A percentile compares a stretch with the other conserved stretches of the same genome.
Evolutionary conservation across 129 eudicot genomes (phyloP).

Genomic region (Flaveria trinervia): DNA sequence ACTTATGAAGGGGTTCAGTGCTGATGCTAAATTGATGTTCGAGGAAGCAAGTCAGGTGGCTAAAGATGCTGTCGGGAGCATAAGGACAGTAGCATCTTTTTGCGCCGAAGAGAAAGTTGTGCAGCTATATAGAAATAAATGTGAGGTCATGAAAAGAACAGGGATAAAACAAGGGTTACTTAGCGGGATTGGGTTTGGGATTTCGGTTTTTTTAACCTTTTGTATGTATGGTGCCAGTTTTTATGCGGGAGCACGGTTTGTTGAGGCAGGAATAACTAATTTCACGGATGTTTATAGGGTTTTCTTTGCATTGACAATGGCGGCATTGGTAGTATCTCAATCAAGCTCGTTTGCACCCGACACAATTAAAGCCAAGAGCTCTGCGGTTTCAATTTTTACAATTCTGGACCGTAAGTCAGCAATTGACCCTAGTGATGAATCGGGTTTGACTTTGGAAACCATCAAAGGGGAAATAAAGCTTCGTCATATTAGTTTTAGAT

Average conservation of each 20-base stretch:
- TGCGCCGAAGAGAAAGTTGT: conserved; percentile 83
- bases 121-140: conserved; percentile 52
- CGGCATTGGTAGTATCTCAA: conserved; percentile 69
- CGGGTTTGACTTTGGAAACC: conserved; percentile 48
- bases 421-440: conserved; percentile 74
- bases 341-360: conserved; percentile 75
- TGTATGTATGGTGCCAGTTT: conserved; percentile 63
- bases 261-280: conserved; percentile 53
- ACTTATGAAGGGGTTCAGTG: conserved; percentile 78
- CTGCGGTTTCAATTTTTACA: conserved; percentile 61
- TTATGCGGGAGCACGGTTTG: conserved; percentile 77
- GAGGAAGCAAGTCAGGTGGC: conserved; percentile 90
- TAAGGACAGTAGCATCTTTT: conserved; percentile 81
- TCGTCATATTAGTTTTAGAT: conserved; percentile 56
- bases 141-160: conserved; percentile 58
- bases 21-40: conserved; percentile 75
- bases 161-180: conserved; percentile 70
- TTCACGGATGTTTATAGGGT: conserved; percentile 65
- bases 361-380: conserved; percentile 61
- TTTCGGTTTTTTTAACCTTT: conserved; percentile 47
- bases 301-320: conserved; percentile 74
- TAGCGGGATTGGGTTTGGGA: conserved; percentile 78
- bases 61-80: conserved; percentile 85
- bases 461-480: conserved; percentile 76
- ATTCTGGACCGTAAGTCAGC: conserved; percentile 61